phyloP scores from a whole-genome alignment of 805 yeast genomes.

The Metschnikowia noctiluminum region DNA sequence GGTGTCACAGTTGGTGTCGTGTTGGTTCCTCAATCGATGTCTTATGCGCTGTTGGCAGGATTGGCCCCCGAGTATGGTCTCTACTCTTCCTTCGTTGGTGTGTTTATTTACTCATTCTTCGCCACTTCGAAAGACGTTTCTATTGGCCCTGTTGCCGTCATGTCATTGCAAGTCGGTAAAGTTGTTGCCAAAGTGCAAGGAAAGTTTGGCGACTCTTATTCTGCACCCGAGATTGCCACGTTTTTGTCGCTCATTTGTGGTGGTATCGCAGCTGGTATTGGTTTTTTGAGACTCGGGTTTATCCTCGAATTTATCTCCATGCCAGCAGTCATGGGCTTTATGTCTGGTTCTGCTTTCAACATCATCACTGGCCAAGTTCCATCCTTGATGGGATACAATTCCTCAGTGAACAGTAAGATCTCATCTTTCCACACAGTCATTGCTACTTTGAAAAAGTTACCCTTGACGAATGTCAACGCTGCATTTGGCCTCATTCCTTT shows the following conservation, averaged over 20 bases:
- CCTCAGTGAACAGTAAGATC: slow-evolving; percentile 64
- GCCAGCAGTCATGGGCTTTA: slow-evolving; percentile 92
- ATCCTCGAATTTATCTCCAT: slow-evolving; percentile 82
- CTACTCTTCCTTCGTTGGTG: slow-evolving; percentile 90
- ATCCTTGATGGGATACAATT: slow-evolving; percentile 71
- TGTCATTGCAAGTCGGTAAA: slow-evolving; percentile 82
- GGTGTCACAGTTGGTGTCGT: slow-evolving; percentile 94
- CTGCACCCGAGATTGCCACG: slow-evolving; percentile 77
- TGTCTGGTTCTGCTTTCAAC: slow-evolving; percentile 89
- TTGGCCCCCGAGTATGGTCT: slow-evolving; percentile 81
- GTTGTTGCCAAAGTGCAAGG: slow-evolving; percentile 62
- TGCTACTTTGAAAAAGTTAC: slow-evolving; percentile 67
- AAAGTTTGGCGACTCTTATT: slow-evolving; percentile 39
- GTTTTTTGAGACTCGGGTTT: slow-evolving; percentile 81
- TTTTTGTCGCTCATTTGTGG: slow-evolving; percentile 80
- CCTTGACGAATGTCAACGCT: slow-evolving; percentile 70
- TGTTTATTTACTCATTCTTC: slow-evolving; percentile 80
- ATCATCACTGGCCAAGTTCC: slow-evolving; percentile 87
- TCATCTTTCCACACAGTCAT: slow-evolving; percentile 70
- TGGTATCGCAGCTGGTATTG: slow-evolving; percentile 76
- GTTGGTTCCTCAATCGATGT: slow-evolving; percentile 93
- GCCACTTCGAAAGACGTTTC: slow-evolving; percentile 96
- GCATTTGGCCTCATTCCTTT: slow-evolving; percentile 83
- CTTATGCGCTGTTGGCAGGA: slow-evolving; percentile 85
- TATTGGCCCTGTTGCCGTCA: slow-evolving; percentile 96